Evolutionary conservation across 202 grass and related monocot species (phyloP), one percentile per base, ranked within the genome.

Genomic region (Musa balbisiana): DNA sequence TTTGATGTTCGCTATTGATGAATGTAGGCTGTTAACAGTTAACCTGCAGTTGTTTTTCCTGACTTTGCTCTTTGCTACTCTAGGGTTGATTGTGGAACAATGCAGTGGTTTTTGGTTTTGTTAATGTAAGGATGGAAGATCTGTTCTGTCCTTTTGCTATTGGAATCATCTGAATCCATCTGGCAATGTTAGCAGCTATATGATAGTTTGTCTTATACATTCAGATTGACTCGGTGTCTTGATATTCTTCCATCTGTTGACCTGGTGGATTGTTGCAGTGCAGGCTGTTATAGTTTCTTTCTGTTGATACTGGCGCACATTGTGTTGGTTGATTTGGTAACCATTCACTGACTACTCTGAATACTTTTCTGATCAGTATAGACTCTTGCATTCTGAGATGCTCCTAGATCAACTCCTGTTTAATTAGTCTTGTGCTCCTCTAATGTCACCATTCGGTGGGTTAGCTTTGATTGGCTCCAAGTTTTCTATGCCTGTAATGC

Each of bases 1-100:
- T 91, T 85, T 73, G 86, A 91, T 65, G 91, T 87, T 69, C 88
- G 85, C 78, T 94, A 88, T 74, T 98, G 85, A 87, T 89, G 75
- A 43, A 43, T 43, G 33, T 43, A 43, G 33, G 33, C 11, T n/a
- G 26, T 50, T 51, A 17, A 24, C 26, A 16, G 24, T 66, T 66
- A 33, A 27, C 2, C n/a, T 76, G 51, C 23, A 53, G n/a, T 22
- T 16, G n/a, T 53, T 21, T 53, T 25, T 51, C 67, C 64, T 33
- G 27, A 67, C 27, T 67, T 26, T 26, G 9, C 25, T 8, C 14
- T 67, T 5, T 64, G 62, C 14, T 43, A 15, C 14, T 29, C 13
- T 67, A 67, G 64, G 26, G 12, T 67, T 60, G 16, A 11, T 67
- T 33, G 27, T 67, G 24, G 24, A 33, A 67, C 13, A 33, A 33